phyloP scores from a whole-genome alignment of 768 basidiomycete genomes.

The Boletus rufocinnamomeus region DNA sequence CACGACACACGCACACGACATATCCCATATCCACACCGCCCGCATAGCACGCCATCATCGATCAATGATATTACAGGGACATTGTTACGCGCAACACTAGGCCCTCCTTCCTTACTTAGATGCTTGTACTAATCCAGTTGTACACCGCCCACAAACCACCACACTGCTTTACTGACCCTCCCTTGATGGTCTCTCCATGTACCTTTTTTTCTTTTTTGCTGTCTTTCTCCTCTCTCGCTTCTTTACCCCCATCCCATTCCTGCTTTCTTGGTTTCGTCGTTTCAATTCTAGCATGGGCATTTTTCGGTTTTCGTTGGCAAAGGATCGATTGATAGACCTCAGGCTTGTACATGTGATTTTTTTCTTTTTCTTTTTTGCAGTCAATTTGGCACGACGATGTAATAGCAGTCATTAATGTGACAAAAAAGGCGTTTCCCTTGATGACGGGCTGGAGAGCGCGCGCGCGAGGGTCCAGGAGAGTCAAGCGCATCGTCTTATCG shows the following conservation, averaged over 20 bases:
- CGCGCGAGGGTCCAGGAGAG: no score
- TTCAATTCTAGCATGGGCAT: background rate
- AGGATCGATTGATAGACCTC: background rate
- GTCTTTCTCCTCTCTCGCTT: background rate
- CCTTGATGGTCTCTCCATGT: background rate
- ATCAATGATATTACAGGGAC: conserved; percentile 9
- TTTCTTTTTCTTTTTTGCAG: background rate
- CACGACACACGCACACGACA: conserved; percentile 11
- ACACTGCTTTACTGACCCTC: background rate
- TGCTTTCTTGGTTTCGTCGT: background rate
- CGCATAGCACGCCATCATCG: background rate
- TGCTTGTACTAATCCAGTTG: conserved; percentile 16
- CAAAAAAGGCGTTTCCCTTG: background rate
- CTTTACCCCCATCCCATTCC: background rate
- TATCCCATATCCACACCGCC: conserved; percentile 1
- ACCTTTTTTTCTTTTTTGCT: background rate
- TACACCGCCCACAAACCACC: conserved; percentile 1
- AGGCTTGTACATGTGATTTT: background rate
- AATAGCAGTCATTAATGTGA: background rate
- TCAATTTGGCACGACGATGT: background rate
- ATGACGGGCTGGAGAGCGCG: background rate
- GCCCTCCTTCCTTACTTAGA: conserved; percentile 2
- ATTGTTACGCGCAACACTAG: conserved; percentile 6
- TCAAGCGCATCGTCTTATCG: no score
- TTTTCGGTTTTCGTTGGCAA: background rate